phyloP scores from a whole-genome alignment of 257 asterid species.

The Verbena officinalis region DNA sequence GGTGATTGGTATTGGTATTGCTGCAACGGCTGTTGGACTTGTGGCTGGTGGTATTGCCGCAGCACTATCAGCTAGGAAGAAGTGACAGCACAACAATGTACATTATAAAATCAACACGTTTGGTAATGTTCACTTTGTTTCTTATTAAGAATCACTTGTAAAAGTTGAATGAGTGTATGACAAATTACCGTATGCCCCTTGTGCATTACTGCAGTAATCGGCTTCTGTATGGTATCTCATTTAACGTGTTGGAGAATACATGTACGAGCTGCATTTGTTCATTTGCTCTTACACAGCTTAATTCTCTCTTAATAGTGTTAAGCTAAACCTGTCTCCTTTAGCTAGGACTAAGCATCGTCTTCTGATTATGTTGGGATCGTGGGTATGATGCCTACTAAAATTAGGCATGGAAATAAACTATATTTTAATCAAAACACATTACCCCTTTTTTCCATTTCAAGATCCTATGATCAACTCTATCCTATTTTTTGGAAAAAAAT shows the following conservation, averaged over 20 bases:
- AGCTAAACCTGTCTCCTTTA: no score
- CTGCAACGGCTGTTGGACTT: constrained; percentile 86
- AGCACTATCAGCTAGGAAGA: constrained; percentile 65
- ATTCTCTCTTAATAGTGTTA: no score
- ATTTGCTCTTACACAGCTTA: no score
- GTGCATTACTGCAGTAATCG: background rate
- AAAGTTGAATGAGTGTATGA: constrained; percentile 4
- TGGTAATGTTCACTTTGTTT: background rate
- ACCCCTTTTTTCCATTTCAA: no score
- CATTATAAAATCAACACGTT: constrained; percentile 1
- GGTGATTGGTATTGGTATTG: constrained; percentile 82
- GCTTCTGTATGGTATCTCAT: background rate
- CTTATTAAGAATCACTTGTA: constrained; percentile 15
- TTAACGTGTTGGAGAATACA: background rate
- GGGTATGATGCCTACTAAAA: no score
- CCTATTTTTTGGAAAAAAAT: no score
- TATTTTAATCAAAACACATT: no score
- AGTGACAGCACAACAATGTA: constrained; percentile 39
- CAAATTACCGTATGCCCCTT: background rate
- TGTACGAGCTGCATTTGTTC: background rate
- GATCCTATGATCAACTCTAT: no score
- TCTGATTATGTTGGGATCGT: no score
- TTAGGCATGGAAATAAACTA: no score
- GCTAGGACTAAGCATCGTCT: no score
- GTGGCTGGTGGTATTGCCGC: constrained; percentile 87